These are phyloP conservation scores for Curvularia spicifera DNA, from an alignment of 2,329 filamentous ascomycete genomes.

Conservation along the genomic window DNA sequence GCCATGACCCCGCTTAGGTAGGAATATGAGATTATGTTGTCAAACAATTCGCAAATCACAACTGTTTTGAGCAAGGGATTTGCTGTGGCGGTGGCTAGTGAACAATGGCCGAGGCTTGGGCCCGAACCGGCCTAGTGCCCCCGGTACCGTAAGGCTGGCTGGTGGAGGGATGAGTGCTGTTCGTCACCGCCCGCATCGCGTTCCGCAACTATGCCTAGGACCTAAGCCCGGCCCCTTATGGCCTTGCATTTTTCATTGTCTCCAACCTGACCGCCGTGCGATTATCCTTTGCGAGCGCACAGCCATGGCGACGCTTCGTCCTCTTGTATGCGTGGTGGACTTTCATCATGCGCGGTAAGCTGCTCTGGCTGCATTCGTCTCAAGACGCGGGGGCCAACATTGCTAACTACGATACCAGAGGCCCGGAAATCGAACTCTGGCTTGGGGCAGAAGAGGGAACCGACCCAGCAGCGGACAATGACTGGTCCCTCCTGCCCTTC, in stretches of 20 bases:
- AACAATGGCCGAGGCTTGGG: slow-evolving; percentile 12
- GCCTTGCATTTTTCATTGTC: slow-evolving; percentile 7
- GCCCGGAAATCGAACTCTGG: slow-evolving; percentile 93
- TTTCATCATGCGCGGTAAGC: slow-evolving; percentile 59
- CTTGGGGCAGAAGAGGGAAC: slow-evolving; percentile 76
- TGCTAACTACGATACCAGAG: slow-evolving; percentile 54
- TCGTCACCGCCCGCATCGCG: slow-evolving; percentile 35
- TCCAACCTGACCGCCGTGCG: slow-evolving; percentile 6
- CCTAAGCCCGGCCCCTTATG: slow-evolving; percentile 22
- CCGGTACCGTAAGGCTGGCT: slow-evolving; percentile 33
- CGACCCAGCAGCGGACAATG: slow-evolving; percentile 82
- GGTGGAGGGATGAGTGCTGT: slow-evolving; percentile 17
- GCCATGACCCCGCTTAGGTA: slow-evolving; percentile 18
- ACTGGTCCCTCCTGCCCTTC: slow-evolving; percentile 91
- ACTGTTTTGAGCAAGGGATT: slow-evolving; percentile 4
- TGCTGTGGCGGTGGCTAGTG: neutral
- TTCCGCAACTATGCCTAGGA: slow-evolving; percentile 25
- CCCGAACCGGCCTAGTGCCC: slow-evolving; percentile 22
- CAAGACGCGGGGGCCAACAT: neutral
- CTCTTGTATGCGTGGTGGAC: slow-evolving; percentile 59
- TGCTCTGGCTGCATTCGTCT: slow-evolving; percentile 5
- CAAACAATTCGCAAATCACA: neutral
- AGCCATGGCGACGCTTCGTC: slow-evolving; percentile 50
- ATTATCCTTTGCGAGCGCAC: slow-evolving; percentile 18
- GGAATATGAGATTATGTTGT: slow-evolving; percentile 21